A percentile compares a stretch with the other conserved stretches of the same genome.
Conservation (phyloP, 169 alveolate genomes). For the Cryptosporidium xiaoi region DNA sequence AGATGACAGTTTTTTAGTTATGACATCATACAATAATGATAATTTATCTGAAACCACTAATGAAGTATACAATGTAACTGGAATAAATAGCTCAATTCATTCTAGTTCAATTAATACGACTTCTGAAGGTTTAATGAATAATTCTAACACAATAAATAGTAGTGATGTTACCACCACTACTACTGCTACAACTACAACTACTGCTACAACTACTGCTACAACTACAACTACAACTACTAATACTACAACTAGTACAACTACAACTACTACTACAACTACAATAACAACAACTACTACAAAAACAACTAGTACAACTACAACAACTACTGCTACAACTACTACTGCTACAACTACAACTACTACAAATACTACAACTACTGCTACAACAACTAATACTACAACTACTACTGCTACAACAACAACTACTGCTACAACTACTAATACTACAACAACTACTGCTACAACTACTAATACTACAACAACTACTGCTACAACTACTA, state of each 20-base stretch:
- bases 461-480: not conserved
- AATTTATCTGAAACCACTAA: not conserved
- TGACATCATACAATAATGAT: not conserved
- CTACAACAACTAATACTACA: slow-evolving; percentile 21
- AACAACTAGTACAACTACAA: slow-evolving; percentile 37
- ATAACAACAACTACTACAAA: slow-evolving; percentile 72
- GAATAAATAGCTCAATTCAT: not conserved
- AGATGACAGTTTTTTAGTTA: not conserved
- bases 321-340: slow-evolving; percentile 46
- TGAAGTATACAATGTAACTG: not conserved
- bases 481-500: not conserved
- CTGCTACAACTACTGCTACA: not conserved
- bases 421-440: slow-evolving; percentile 71
- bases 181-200: not conserved
- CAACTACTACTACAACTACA: slow-evolving; percentile 40
- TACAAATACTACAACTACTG: slow-evolving; percentile 6
- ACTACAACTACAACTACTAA: slow-evolving; percentile 11
- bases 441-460: slow-evolving; percentile 45
- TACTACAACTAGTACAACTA: not conserved
- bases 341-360: slow-evolving; percentile 75
- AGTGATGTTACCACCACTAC: not conserved
- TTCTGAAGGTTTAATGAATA: not conserved
- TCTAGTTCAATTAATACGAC: not conserved
- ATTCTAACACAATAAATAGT: not conserved
- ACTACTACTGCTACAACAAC: slow-evolving; percentile 72